Base-by-base conservation (phyloP, 2,329 filamentous ascomycete genomes). In the Emericellopsis cladophorae region DNA sequence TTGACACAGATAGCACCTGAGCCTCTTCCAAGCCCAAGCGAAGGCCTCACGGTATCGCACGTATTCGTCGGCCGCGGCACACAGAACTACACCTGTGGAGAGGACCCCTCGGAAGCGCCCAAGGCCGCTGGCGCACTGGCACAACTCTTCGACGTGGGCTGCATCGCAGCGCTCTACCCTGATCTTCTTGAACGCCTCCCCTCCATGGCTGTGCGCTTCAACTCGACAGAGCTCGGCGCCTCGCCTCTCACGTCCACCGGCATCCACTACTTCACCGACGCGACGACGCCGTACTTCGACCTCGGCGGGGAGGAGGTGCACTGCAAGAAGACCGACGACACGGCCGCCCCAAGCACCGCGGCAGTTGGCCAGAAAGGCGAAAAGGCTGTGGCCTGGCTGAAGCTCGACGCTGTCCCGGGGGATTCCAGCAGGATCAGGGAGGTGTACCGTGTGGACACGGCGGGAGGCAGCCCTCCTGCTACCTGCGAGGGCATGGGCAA, bases 71-170 rank as follows among this genome's bases (percentile, higher is more conserved):
- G 90, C 52, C 81, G 86, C 36, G 90, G 90, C 45, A 92, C 84
- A 7, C 81, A 95, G 65, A 95, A 95, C 72, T 96, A 95, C 68
- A 93, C 86, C 40, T 95, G 90, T 68, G 67, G 74, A 44, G 62
- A 62, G 46, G 74, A 82, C 50, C 56, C 74, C 2, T 73, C 72
- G 4, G 72, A 76, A 1, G 64, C 63, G 0, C 89, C 90, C 12
- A 68, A 66, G 9, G 69, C 79, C 15, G 60, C 68, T 39, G 90
- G 90, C 47, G 90, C 90, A 41, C 56, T 86, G 0, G 90, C 90
- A 41, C 80, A 76, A 1, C 84, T 96, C 51, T 95, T 84, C 78
- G 88, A 95, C 62, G 84, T 80, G 44, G 84, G 79, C 50, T 95
- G 90, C 63, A 61, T 90, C 29, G 83, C 82, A 7, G 71, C 82